phyloP scores from a whole-genome alignment of 805 yeast species.

The Scheffersomyces spartinae region DNA sequence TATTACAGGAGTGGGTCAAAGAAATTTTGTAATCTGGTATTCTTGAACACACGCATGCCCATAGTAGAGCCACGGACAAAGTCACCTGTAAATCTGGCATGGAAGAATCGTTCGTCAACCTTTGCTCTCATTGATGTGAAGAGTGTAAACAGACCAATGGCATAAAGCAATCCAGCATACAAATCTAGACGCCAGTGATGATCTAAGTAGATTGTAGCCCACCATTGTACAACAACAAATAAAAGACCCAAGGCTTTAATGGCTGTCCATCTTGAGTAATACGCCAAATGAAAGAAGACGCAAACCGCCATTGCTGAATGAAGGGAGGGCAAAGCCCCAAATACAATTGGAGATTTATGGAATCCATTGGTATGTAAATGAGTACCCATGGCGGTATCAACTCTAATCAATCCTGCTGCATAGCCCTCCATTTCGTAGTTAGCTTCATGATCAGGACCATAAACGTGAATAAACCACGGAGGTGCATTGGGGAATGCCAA shows the following conservation, averaged over 20 bases:
- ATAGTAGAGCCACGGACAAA: constrained; percentile 34
- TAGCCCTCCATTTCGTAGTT: constrained; percentile 54
- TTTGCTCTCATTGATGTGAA: constrained; percentile 21
- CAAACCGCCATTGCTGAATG: constrained; percentile 58
- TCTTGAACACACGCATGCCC: constrained; percentile 56
- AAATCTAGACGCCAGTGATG: constrained; percentile 64
- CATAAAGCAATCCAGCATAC: constrained; percentile 42
- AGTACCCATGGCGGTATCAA: constrained; percentile 53
- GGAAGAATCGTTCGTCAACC: constrained; percentile 24
- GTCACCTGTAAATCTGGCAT: constrained; percentile 27
- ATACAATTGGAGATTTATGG: constrained; percentile 58
- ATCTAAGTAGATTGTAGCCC: constrained; percentile 65
- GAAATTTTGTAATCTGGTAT: constrained; percentile 34
- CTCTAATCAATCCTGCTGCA: constrained; percentile 60
- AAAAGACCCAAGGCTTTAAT: constrained; percentile 24
- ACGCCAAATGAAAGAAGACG: constrained; percentile 31
- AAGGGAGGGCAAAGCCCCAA: constrained; percentile 53
- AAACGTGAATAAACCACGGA: constrained; percentile 58
- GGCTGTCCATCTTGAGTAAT: constrained; percentile 23
- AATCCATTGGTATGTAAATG: constrained; percentile 50
- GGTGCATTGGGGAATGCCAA: constrained; percentile 59
- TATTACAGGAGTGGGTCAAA: no score
- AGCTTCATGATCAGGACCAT: constrained; percentile 46
- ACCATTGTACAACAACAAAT: constrained; percentile 53
- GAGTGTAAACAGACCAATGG: constrained; percentile 30